Conservation (phyloP, 1,284 basidiomycete species). For the Trichosporon sp. region DNA sequence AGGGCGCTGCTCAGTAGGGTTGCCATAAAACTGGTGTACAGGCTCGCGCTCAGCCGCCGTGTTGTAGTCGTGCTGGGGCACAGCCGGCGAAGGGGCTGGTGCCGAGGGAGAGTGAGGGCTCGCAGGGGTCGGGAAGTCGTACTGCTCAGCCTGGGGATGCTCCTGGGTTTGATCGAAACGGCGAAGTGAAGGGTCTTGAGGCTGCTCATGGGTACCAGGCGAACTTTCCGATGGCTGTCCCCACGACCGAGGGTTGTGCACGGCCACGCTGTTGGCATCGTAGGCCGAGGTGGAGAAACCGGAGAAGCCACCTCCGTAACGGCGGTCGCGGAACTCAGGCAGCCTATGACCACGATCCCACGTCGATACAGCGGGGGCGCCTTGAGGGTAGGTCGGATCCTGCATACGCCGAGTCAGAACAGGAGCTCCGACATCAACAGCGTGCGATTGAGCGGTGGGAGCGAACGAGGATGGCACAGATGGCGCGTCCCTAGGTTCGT, state of each 20-base stretch:
- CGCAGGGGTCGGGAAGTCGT: background rate
- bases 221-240: background rate
- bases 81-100: too few relatives aligned
- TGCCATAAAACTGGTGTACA: background rate
- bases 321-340: background rate
- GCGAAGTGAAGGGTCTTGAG: background rate
- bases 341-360: background rate
- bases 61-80: too few relatives aligned
- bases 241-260: constrained; percentile 22
- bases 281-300: background rate
- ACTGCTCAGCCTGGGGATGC: background rate
- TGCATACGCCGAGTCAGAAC: background rate
- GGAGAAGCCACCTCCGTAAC: background rate
- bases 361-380: background rate
- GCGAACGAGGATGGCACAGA: background rate
- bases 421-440: background rate
- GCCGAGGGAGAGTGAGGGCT: too few relatives aligned
- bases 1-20: background rate
- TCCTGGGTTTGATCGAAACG: background rate
- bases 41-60: background rate
- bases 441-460: too few relatives aligned
- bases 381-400: background rate
- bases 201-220: background rate
- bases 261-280: constrained; percentile 17
- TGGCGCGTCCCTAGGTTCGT: background rate